Evolutionary conservation across 202 grass and related monocot genomes (phyloP).

Genomic region (Panicum hallii): DNA sequence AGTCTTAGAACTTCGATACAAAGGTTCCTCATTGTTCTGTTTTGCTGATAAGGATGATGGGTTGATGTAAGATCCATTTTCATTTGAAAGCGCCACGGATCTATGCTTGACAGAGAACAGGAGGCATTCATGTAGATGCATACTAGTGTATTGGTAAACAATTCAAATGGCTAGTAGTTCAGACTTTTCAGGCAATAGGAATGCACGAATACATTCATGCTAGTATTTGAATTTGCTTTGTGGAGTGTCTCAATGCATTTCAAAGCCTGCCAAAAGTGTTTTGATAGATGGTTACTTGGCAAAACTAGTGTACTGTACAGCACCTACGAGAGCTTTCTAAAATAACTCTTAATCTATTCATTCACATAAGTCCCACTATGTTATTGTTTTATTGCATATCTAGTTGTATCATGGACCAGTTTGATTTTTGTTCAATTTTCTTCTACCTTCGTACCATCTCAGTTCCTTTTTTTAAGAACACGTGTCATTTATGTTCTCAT

Average conservation of each 20-base stretch:
- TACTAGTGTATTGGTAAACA: conserved; percentile 7
- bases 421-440: conserved; percentile 9
- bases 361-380: conserved; percentile 5
- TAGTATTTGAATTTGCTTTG: conserved; percentile 27
- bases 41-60: background rate
- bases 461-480: background rate
- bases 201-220: conserved; percentile 9
- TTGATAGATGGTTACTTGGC: background rate
- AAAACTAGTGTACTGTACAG: background rate
- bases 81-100: background rate
- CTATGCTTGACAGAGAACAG: background rate
- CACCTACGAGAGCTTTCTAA: background rate
- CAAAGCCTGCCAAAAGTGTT: background rate
- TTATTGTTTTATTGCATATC: conserved; percentile 15
- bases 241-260: background rate
- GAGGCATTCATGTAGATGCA: background rate
- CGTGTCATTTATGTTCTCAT: background rate
- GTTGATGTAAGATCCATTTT: background rate
- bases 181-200: background rate
- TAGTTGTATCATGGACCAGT: conserved; percentile 13
- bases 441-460: background rate
- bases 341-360: background rate
- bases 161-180: background rate
- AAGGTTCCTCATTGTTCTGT: background rate
- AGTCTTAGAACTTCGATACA: background rate